These are phyloP conservation scores for Podaxis sp. DNA, from an alignment of 768 basidiomycete genomes.

Conservation along the genomic window DNA sequence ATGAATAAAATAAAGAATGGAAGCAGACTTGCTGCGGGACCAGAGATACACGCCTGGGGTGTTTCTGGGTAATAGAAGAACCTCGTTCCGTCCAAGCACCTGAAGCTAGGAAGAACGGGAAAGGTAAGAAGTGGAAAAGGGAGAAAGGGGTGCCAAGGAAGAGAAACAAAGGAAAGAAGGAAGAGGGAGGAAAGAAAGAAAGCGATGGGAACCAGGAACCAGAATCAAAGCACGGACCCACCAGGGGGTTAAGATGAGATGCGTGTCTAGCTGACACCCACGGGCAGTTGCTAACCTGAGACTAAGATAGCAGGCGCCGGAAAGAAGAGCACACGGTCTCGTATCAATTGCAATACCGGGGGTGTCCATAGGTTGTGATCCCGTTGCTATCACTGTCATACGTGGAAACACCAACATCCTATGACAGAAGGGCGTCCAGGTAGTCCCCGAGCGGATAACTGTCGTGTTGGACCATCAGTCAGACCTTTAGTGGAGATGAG, in stretches of 20 bases:
- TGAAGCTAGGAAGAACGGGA: neutral
- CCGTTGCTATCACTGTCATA: constrained; percentile 12
- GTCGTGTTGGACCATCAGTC: neutral
- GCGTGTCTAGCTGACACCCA: neutral
- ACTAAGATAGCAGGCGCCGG: neutral
- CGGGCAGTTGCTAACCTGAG: constrained; percentile 10
- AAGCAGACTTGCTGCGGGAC: constrained; percentile 30
- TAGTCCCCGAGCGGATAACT: neutral
- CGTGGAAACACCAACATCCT: constrained; percentile 3
- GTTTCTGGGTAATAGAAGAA: constrained; percentile 12
- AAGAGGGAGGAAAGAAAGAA: constrained; percentile 1
- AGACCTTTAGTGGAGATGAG: neutral
- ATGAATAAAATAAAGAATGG: constrained; percentile 25
- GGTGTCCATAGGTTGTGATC: neutral
- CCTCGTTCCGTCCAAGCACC: neutral
- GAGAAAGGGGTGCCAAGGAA: neutral
- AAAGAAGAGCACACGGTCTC: neutral
- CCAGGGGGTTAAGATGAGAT: neutral
- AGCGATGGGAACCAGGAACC: neutral
- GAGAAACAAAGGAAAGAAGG: neutral
- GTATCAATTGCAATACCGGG: neutral
- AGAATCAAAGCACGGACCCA: constrained; percentile 1
- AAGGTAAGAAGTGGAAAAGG: neutral
- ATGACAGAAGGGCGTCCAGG: neutral
- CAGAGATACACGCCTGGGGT: constrained; percentile 22